Evolutionary conservation across 352 stramenopile species (phyloP), one percentile per base, ranked within the genome.

Genomic region (Albugo laibachii): DNA sequence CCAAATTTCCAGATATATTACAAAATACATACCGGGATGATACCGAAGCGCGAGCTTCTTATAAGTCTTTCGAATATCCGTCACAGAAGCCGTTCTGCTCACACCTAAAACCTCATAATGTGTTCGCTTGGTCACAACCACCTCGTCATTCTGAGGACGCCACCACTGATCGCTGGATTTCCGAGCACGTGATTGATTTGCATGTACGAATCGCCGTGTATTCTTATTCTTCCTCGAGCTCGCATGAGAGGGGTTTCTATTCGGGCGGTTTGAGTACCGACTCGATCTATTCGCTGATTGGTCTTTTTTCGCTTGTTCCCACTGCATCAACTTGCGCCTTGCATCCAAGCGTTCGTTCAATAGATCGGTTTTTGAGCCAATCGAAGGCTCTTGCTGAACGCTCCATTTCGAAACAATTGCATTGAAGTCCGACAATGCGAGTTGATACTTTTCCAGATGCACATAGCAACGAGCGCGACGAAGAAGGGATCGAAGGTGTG

Each of bases 41-140:
- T 89, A 82, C 46, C 69, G 49, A 21, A 94, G 63, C 20, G 83
- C 83, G 21, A 95, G 53, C 50, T 91, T 89, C 11, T 80, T 77
- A 56, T 95, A 95, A 42, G 81, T 76, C 52, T 88, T 93, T 54
- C 88, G 88, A 53, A 95, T 86, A 36, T 89, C 62, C 13, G 72
- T 66, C 24, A 52, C 45, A 10, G 70, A 82, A 16, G 76, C 66
- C 34, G 53, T 46, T 35, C 68, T 73, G 10, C 62, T 37, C 12
- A 89, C 65, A 14, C 70, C 69, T 13, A 93, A 65, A 3, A 88
- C 57, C n/a, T 93, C 73, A 51, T 93, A 93, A 48, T 88, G 70
- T 5, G 71, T 79, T 1, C 63, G 67, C 19, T 53, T 43, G 3
- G 8, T 8, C 8, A 3, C 24, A 36, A 20, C n/a, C 34, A 11